phyloP scores from a whole-genome alignment of 2,329 filamentous ascomycete species.

The Penicillium brevicompactum region DNA sequence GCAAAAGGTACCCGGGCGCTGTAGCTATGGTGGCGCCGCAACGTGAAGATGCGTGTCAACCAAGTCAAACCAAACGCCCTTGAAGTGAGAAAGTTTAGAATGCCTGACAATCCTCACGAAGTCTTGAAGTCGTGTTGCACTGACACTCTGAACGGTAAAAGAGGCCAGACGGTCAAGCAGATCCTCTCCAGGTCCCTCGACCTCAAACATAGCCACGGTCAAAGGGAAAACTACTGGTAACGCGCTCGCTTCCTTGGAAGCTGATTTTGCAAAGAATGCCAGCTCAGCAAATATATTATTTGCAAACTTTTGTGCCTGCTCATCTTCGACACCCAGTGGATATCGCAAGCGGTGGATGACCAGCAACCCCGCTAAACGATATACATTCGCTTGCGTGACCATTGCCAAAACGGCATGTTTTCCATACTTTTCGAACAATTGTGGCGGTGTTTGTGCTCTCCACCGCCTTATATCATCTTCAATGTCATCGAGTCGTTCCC shows the following conservation, averaged over 20 bases:
- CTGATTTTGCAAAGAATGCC: constrained; percentile 19
- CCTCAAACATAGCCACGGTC: constrained; percentile 27
- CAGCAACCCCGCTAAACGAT: constrained; percentile 30
- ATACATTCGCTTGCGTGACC: constrained; percentile 34
- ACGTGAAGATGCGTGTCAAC: constrained; percentile 25
- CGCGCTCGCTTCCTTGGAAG: constrained; percentile 13
- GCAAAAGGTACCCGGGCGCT: background rate
- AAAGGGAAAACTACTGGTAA: constrained; percentile 27
- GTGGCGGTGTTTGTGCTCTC: constrained; percentile 15
- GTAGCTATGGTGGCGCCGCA: constrained; percentile 22
- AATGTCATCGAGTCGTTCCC: constrained; percentile 22
- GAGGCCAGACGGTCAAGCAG: constrained; percentile 22
- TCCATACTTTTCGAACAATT: constrained; percentile 23
- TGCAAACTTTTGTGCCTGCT: constrained; percentile 19
- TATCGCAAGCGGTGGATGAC: constrained; percentile 34
- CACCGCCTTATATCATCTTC: constrained; percentile 19
- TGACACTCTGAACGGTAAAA: constrained; percentile 20
- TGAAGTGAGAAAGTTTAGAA: constrained; percentile 18
- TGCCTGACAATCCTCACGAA: constrained; percentile 24
- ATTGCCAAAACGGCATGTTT: constrained; percentile 30
- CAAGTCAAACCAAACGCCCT: constrained; percentile 28
- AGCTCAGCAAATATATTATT: constrained; percentile 25
- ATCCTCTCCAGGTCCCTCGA: constrained; percentile 21
- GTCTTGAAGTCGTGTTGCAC: constrained; percentile 19
- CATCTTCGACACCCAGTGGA: constrained; percentile 33